These are phyloP conservation scores for Leucoagaricus sp. DNA, from an alignment of 1,284 basidiomycete genomes.

Conservation along the genomic window DNA sequence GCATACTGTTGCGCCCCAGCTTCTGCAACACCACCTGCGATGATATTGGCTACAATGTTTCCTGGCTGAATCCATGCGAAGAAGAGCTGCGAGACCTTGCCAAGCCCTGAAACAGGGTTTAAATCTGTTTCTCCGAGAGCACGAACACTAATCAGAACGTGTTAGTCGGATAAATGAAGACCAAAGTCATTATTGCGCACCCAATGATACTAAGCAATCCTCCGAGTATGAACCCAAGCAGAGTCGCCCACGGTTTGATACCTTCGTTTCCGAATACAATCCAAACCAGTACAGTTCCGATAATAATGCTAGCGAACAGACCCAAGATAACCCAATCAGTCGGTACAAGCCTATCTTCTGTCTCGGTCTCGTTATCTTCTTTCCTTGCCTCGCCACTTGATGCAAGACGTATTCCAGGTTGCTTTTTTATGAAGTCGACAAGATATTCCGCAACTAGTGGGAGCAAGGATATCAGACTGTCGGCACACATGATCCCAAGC, in stretches of 20 bases:
- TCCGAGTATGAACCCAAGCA: slow-evolving; percentile 83
- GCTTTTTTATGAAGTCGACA: slow-evolving; percentile 38
- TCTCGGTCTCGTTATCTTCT: slow-evolving; percentile 75
- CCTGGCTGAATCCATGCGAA: slow-evolving; percentile 95
- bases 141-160: slow-evolving; percentile 60
- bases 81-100: slow-evolving; percentile 92
- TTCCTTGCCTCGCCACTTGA: slow-evolving; percentile 26
- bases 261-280: slow-evolving; percentile 86
- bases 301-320: slow-evolving; percentile 58
- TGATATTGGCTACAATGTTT: slow-evolving; percentile 93
- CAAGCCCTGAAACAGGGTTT: slow-evolving; percentile 92
- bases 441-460: slow-evolving; percentile 65
- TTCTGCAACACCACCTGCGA: slow-evolving; percentile 95
- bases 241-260: slow-evolving; percentile 93
- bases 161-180: slow-evolving; percentile 9
- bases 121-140: slow-evolving; percentile 93
- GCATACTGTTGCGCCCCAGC: slow-evolving; percentile 91
- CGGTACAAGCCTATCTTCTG: slow-evolving; percentile 81
- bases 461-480: slow-evolving; percentile 83
- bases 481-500: slow-evolving; percentile 93
- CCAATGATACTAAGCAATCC: slow-evolving; percentile 86
- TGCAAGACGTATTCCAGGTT: slow-evolving; percentile 22
- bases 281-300: slow-evolving; percentile 85
- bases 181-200: slow-evolving; percentile 40
- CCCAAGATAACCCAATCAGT: slow-evolving; percentile 77